Percentiles rank a stretch among this genome's conserved stretches.
These are phyloP conservation scores for Colletotrichum sp. DNA, from an alignment of 2,329 filamentous ascomycete species.

Conservation along the genomic window DNA sequence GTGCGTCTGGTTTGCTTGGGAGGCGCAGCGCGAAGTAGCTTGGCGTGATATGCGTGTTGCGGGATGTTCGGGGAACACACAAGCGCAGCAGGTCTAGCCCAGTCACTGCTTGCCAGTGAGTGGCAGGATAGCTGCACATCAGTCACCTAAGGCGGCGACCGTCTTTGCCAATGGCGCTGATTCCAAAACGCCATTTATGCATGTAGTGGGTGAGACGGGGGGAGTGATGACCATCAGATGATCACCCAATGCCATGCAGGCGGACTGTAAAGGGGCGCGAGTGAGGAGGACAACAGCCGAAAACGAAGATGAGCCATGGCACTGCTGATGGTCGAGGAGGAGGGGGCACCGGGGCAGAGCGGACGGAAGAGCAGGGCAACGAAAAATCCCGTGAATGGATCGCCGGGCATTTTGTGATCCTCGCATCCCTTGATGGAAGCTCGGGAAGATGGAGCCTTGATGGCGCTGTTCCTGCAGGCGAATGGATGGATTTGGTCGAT, in stretches of 20 bases:
- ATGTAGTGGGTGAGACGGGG: constrained; percentile 5
- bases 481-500: not conserved
- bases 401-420: not conserved
- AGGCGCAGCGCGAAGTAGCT: not conserved
- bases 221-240: constrained; percentile 16
- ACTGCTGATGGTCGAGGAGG: not conserved
- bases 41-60: constrained; percentile 8
- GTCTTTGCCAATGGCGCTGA: not conserved
- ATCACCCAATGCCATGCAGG: constrained; percentile 2
- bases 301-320: not conserved
- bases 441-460: not conserved
- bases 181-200: constrained; percentile 4
- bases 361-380: not conserved
- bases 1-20: not conserved
- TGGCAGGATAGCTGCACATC: not conserved
- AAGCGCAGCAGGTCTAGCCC: not conserved
- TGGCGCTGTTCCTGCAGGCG: not conserved
- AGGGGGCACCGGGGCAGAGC: not conserved
- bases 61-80: not conserved
- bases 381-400: not conserved
- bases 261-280: not conserved
- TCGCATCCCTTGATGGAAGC: not conserved
- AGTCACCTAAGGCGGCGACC: not conserved
- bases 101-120: not conserved
- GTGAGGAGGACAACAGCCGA: not conserved